Base-by-base conservation (phyloP, 208 protist species). In the Wallacemonas collosoma region DNA sequence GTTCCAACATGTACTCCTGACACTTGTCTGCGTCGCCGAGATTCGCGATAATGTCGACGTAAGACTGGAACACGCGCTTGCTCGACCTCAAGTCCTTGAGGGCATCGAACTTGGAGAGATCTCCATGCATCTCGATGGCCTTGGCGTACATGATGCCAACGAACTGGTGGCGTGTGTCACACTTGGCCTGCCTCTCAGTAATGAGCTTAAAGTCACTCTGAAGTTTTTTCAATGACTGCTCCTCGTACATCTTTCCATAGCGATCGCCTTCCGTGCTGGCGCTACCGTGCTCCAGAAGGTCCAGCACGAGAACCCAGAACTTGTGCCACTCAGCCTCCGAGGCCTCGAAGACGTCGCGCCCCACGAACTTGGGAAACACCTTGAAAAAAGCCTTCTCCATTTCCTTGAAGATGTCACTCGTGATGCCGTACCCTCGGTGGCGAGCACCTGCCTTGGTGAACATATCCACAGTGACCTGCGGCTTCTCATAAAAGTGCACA, bases 281-380 rank as follows among this genome's bases (percentile, higher is more conserved):
- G 39, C 80, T 85, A 48, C 87, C 85, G 54, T 87, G 77, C 72
- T 83, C 67, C 26, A 93, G 70, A 40, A 88, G 66, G 12, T 90
- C 78, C 9, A 91, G 67, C 11, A 93, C 53, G 0, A 72, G 72
- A 36, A 68, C 73, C 89, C 87, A 94, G 57, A 91, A 90, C 43
- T 81, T 77, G 17, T 79, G 35, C 87, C 89, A 94, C 63, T 92
- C 85, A n/a, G 85, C 78, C 68, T 86, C 70, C 4, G 77, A 76
- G 0, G 76, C 72, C 7, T 74, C 73, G 55, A 88, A 95, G 5
- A 91, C 83, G 50, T 81, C 76, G 3, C 77, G 47, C 11, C 87
- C 87, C 50, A 95, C 81, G 64, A 89, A 92, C 50, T 83, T 83
- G 4, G 89, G 87, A 43, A 95, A 92, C 3, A 88, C 82, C 63